These are phyloP conservation scores for Takashimella koratensis DNA, from an alignment of 1,284 basidiomycete genomes.

Conservation along the genomic window DNA sequence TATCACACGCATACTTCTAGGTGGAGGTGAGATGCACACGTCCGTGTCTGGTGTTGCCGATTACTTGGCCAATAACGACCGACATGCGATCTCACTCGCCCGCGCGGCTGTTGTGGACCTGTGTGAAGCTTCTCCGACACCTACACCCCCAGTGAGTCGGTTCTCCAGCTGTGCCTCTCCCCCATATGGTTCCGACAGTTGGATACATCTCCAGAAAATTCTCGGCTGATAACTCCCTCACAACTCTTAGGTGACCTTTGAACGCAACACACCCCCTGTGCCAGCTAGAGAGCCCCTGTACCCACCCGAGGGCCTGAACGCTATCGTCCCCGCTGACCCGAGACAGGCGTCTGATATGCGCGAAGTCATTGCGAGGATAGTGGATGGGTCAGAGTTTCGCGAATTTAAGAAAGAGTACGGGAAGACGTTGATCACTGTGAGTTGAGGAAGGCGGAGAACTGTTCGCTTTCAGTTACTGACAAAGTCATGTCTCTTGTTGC, in stretches of 20 bases:
- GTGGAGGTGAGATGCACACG: slow-evolving; percentile 85
- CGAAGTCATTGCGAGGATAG: slow-evolving; percentile 84
- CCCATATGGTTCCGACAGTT: too few relatives aligned
- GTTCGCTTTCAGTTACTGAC: too few relatives aligned
- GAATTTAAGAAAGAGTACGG: slow-evolving; percentile 97
- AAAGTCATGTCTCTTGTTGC: too few relatives aligned
- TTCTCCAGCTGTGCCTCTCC: too few relatives aligned
- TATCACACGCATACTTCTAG: slow-evolving; percentile 8
- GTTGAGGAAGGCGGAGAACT: slow-evolving; percentile 32
- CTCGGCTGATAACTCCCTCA: too few relatives aligned
- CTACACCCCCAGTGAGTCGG: not conserved
- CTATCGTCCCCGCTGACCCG: slow-evolving; percentile 84
- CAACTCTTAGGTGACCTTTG: not conserved
- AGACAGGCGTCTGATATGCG: slow-evolving; percentile 88
- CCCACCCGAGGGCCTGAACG: slow-evolving; percentile 74
- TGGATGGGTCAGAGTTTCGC: slow-evolving; percentile 85
- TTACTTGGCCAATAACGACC: slow-evolving; percentile 82
- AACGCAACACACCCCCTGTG: slow-evolving; percentile 1
- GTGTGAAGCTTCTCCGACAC: slow-evolving; percentile 46
- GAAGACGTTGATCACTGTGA: slow-evolving; percentile 78
- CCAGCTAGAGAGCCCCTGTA: slow-evolving; percentile 61
- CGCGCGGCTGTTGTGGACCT: slow-evolving; percentile 76
- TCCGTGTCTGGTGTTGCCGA: slow-evolving; percentile 91
- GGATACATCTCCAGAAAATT: too few relatives aligned
- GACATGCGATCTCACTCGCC: slow-evolving; percentile 80